Evolutionary conservation across 2,329 filamentous ascomycete species (phyloP), one percentile per base, ranked within the genome.

Genomic region (Penicillium sp.): DNA sequence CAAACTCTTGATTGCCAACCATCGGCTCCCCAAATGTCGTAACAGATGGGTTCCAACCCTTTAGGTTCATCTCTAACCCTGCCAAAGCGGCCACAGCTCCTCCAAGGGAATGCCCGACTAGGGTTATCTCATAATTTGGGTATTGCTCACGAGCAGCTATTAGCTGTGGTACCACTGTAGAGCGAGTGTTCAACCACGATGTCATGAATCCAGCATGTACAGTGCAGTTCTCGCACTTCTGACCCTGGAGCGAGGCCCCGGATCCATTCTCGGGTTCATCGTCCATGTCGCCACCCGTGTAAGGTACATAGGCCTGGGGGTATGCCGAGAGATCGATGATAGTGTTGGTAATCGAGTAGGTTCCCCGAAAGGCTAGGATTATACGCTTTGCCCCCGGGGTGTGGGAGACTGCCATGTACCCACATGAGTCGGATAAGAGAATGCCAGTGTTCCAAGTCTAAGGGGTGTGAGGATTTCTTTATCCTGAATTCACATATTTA

Each of bases 1-100:
- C 80, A 43, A 88, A 74, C 3, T 72, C 77, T 44, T 72, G 67
- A 63, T 87, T 87, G 2, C 85, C 85, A 2, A 87, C 68, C 43
- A 82, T 78, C 21, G 95, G 95, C 75, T 98, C 91, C 10, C 95
- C 95, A 74, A 96, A 99, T 0, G 95, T 98, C 5, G 93, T 98
- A 42, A 96, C 86, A 14, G 82, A 75, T 3, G 93, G 86, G 9
- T 88, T 76, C 87, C 88, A 95, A 19, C 89, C 91, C n/a, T 88
- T 80, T 0, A 87, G 83, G 57, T 86, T 83, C 68, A 96, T 84
- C 69, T 99, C 95, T 29, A 97, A 80, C 1, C 85, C 90, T 0
- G 93, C 95, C 3, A 99, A 83, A 1, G 90, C 89, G 3, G 95
- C 93, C 2, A 99, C 90, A 0, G 95, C 93, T 16, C 95, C 95